phyloP scores from a whole-genome alignment of 805 yeast genomes.

The Metschnikowia chrysomelidarum region DNA sequence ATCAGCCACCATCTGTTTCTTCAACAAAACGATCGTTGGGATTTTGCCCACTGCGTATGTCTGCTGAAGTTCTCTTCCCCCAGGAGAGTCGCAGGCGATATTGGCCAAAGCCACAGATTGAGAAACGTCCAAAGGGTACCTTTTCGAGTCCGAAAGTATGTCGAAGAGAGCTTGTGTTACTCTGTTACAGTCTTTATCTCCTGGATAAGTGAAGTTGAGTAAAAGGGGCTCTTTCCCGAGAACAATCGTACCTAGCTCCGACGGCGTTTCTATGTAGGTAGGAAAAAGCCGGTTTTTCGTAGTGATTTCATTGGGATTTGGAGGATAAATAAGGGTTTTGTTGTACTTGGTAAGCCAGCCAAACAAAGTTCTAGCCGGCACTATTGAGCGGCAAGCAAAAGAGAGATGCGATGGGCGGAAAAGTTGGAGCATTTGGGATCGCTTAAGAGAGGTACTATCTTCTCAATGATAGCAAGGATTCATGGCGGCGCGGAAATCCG shows the following conservation, averaged over 20 bases:
- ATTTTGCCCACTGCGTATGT: slow-evolving; percentile 55
- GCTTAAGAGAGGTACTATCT: no score
- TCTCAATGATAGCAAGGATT: no score
- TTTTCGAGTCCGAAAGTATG: slow-evolving; percentile 20
- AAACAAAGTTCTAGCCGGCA: slow-evolving; percentile 15
- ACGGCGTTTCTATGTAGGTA: slow-evolving; percentile 47
- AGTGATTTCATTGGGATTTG: slow-evolving; percentile 33
- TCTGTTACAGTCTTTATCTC: slow-evolving; percentile 59
- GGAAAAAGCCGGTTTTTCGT: slow-evolving; percentile 41
- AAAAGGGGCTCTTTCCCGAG: slow-evolving; percentile 59
- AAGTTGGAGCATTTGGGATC: slow-evolving; percentile 13
- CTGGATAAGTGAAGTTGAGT: slow-evolving; percentile 68
- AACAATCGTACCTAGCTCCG: slow-evolving; percentile 57
- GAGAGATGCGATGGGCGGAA: slow-evolving; percentile 10
- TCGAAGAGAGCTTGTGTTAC: slow-evolving; percentile 61
- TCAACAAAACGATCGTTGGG: slow-evolving; percentile 66
- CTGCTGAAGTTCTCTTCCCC: slow-evolving; percentile 54
- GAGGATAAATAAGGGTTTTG: slow-evolving; percentile 39
- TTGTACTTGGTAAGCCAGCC: slow-evolving; percentile 19
- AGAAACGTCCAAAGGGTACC: slow-evolving; percentile 33
- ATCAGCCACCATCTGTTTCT: slow-evolving; percentile 58
- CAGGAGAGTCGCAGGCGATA: slow-evolving; percentile 66
- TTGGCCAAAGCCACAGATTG: slow-evolving; percentile 61
- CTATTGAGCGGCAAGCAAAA: slow-evolving; percentile 9
- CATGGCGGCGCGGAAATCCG: no score